phyloP scores from a whole-genome alignment of 768 basidiomycete genomes.

The Tulasnella sp. region DNA sequence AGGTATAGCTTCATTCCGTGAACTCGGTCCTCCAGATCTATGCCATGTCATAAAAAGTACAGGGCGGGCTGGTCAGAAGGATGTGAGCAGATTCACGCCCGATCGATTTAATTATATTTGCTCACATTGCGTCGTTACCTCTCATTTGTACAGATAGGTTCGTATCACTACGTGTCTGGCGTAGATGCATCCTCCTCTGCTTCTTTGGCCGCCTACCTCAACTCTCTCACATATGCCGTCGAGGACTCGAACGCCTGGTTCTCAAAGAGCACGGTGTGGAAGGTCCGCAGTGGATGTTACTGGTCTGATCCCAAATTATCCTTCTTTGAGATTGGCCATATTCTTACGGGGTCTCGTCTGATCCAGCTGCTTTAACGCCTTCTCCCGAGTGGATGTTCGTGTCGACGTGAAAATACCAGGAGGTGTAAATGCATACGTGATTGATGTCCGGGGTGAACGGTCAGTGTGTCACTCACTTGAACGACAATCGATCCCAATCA shows the following conservation, averaged over 20 bases:
- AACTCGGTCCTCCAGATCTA: slow-evolving; percentile 94
- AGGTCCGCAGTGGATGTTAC: slow-evolving; percentile 85
- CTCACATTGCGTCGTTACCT: not conserved
- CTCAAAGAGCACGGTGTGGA: slow-evolving; percentile 73
- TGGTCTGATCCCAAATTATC: slow-evolving; percentile 44
- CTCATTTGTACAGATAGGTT: slow-evolving; percentile 54
- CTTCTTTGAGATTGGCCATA: not conserved
- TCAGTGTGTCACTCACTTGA: slow-evolving; percentile 27
- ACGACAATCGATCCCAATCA: not conserved
- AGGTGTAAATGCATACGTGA: slow-evolving; percentile 86
- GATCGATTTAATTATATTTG: not conserved
- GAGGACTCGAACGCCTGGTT: slow-evolving; percentile 93
- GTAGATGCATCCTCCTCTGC: slow-evolving; percentile 98
- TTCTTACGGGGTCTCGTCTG: not conserved
- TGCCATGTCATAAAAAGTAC: slow-evolving; percentile 92
- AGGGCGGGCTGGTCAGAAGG: slow-evolving; percentile 71
- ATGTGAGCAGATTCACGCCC: slow-evolving; percentile 43
- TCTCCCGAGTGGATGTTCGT: slow-evolving; percentile 89
- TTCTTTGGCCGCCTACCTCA: slow-evolving; percentile 94
- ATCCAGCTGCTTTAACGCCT: slow-evolving; percentile 92
- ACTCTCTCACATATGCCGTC: slow-evolving; percentile 91
- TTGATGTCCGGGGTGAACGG: slow-evolving; percentile 92
- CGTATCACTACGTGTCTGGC: slow-evolving; percentile 97
- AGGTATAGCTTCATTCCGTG: slow-evolving; percentile 75
- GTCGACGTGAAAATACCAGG: slow-evolving; percentile 99